Base-by-base conservation (phyloP, 768 basidiomycete genomes). In the Clavaria fumosa region DNA sequence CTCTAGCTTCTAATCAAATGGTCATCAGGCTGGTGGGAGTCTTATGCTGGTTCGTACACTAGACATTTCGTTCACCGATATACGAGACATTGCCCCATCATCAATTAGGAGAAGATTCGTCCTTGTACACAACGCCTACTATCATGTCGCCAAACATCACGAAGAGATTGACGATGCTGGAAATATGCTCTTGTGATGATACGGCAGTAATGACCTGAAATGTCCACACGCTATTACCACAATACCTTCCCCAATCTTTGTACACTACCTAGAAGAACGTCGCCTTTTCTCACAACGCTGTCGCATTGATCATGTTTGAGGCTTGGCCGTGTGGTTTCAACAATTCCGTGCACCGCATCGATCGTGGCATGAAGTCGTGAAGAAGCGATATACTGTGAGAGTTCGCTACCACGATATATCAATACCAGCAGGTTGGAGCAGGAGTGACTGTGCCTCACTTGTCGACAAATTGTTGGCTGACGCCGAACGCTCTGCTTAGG, bases 291-390 rank as follows among this genome's bases (percentile, higher is more conserved):
- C 37, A 99, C 70, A n/a, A 96, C 81, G 24, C 76, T 77, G 52
- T 93, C 89, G 53, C 93, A 95, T 50, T 90, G 81, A 30, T 79
- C 77, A 36, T 76, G 83, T 69, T 95, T 70, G 15, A 62, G 46
- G 0, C 56, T 58, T 9, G 64, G 67, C 9, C 86, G 67, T 34
- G 83, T 90, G 18, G 93, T 96, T 60, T 90, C 84, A 11, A 96
- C 89, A 24, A 96, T 70, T 0, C 89, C 86, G 40, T 80, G 69
- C n/a, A 97, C 93, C 50, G 86, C 85, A 65, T 97, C 91, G 42
- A 97, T 96, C 1, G 77, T 75, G 47, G 79, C 83, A 50, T 85
- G 76, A 35, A 99, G 58, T 7, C 93, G 68, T 17, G 83, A 81
- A 10, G 72, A 71, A 11, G 90, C 79, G 47, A 99, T 96, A 62